Percentiles rank a stretch among this genome's conserved stretches.
Conservation (phyloP, 106 monocot genomes). For the Platanthera guangdongensis region DNA sequence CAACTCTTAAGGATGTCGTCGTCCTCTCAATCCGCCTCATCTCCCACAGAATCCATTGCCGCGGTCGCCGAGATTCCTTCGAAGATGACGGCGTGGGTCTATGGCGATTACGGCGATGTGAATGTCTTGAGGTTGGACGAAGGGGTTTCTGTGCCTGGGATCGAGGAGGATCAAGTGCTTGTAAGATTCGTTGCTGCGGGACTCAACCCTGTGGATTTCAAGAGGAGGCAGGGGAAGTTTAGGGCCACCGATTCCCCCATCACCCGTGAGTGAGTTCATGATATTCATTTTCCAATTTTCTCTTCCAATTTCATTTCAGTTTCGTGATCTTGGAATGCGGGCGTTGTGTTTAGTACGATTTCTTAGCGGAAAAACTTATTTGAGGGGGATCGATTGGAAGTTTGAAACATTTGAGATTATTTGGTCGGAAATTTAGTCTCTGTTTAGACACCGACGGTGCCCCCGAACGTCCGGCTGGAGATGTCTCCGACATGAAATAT, state of each 20-base stretch:
- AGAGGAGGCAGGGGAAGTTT: constrained; percentile 85
- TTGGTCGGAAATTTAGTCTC: neutral
- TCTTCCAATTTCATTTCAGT: neutral
- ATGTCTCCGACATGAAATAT: too few species aligned
- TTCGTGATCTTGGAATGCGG: neutral
- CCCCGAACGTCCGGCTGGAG: too few species aligned
- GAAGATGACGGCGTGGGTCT: constrained; percentile 84
- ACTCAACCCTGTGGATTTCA: constrained; percentile 86
- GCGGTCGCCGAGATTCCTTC: constrained; percentile 24
- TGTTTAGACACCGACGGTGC: too few species aligned
- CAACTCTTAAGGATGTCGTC: constrained; percentile 11
- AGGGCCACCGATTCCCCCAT: constrained; percentile 79
- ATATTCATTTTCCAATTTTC: neutral
- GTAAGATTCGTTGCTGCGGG: constrained; percentile 79
- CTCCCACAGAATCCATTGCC: constrained; percentile 12
- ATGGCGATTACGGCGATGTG: constrained; percentile 68
- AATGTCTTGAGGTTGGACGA: constrained; percentile 51
- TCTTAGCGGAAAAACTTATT: neutral
- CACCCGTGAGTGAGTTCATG: constrained; percentile 58
- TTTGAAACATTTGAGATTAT: neutral
- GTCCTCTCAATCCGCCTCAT: constrained; percentile 14
- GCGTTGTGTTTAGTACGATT: neutral
- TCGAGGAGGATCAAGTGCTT: constrained; percentile 83
- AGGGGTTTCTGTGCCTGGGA: constrained; percentile 47
- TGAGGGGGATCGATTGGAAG: neutral